Evolutionary conservation across 176 grass and related monocot species (phyloP), one percentile per base, ranked within the genome.

Genomic region (Bromus sterilis): DNA sequence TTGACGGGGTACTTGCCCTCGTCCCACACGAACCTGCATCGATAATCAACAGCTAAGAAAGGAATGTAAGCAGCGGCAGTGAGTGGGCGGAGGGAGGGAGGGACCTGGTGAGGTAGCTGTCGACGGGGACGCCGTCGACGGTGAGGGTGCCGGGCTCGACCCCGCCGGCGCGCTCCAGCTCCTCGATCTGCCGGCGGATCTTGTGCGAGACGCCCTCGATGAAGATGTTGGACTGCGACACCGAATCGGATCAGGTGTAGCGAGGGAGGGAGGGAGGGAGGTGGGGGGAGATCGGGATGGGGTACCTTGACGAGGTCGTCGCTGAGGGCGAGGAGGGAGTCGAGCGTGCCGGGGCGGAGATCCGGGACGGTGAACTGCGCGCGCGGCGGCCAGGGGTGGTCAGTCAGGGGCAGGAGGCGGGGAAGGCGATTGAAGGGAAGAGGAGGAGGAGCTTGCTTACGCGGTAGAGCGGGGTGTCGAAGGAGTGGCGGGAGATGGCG

Each of bases 171-270:
- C 82, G 87, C 91, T 99, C 89, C 35, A 99, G 81, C 20, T 99
- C 96, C 40, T 99, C 96, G 71, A 99, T 95, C 89, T 99, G 96
- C 69, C 96, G 84, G 36, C 90, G 86, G 87, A 95, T 99, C 91
- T 99, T 99, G 78, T 99, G 96, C 3, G 96, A 95, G 4, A 95
- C 91, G 21, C 89, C 93, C 83, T 99, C 96, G 9, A 99, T 61
- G 81, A 99, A 95, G 42, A 88, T 70, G 79, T 95, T 99, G 41
- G 96, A 95, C 96, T 98, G 90, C 58, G 11, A 5, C 56, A 13
- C n/a, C n/a, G n/a, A n/a, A n/a, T n/a, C n/a, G n/a, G n/a, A n/a
- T n/a, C n/a, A n/a, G n/a, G n/a, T n/a, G n/a, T n/a, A n/a, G n/a
- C n/a, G n/a, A n/a, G n/a, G n/a, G n/a, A n/a, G n/a, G n/a, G n/a